Conservation (phyloP, 305 asterid genomes). For the Stenogyne calaminthoides region DNA sequence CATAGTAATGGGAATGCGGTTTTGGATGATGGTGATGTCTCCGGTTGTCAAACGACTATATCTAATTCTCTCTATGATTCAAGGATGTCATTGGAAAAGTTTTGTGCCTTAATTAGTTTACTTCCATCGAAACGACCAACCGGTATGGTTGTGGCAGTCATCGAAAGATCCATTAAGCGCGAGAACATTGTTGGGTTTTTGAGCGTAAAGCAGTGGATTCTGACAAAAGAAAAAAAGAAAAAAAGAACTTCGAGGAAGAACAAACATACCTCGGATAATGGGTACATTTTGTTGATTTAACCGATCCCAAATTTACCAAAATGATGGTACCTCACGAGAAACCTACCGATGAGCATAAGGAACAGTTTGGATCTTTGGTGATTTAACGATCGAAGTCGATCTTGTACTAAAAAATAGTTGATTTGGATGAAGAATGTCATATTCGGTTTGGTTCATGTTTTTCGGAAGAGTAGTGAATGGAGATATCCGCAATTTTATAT, state of each 20-base stretch:
- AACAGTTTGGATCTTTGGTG: conserved; percentile 66
- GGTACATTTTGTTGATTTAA: conserved; percentile 56
- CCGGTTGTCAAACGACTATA: conserved; percentile 29
- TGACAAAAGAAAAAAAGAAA: too few relatives aligned
- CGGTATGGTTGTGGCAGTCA: conserved; percentile 74
- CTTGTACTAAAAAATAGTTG: conserved; percentile 68
- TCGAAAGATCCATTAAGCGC: conserved; percentile 61
- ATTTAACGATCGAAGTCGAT: conserved; percentile 66
- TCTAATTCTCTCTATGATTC: conserved; percentile 37
- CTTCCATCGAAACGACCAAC: conserved; percentile 84
- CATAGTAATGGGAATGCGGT: conserved; percentile 31
- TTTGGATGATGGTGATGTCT: conserved; percentile 32
- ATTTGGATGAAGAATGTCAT: conserved; percentile 75
- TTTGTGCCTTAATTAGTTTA: conserved; percentile 44
- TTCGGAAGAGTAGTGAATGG: conserved; percentile 85
- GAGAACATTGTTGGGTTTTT: conserved; percentile 70
- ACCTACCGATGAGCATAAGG: conserved; percentile 57
- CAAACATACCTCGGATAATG: conserved; percentile 42
- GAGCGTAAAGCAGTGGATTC: conserved; percentile 70
- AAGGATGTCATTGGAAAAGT: conserved; percentile 45
- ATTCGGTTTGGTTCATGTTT: conserved; percentile 50
- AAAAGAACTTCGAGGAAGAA: conserved; percentile 56
- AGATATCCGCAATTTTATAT: conserved; percentile 79
- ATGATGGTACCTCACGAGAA: conserved; percentile 58
- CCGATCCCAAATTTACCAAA: conserved; percentile 74